Base-by-base conservation (phyloP, 2,329 filamentous ascomycete genomes). In the Emmonsia crescens region DNA sequence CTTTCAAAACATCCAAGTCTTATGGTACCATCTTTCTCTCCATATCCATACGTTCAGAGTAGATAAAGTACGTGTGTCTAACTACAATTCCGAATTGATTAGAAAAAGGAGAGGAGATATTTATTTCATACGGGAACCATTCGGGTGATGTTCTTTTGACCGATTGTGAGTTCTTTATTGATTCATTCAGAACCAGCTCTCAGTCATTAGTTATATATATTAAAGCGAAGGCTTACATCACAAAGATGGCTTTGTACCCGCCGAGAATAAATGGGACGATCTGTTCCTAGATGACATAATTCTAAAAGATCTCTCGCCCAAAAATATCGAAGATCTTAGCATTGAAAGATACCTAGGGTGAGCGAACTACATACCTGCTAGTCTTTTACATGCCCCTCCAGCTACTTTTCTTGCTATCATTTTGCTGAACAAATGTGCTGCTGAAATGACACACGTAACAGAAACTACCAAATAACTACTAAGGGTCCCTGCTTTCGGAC, bases 121-220 rank as follows among this genome's bases (percentile, higher is more conserved):
- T 71, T 61, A 75, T 77, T 67, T 77, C 74, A 29, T 78, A 78
- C 52, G 76, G 76, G 5, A 68, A 70, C 59, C 76, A 78, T 66
- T 69, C 74, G 0, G 78, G 75, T 63, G 76, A 78, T 64, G 73
- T 76, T 49, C 72, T 78, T 12, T 66, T 77, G 36, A 68, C 72
- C 33, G 76, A 78, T 70, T 78, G 76, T 78, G 64, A 68, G 73
- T 62, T 16, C 31, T 24, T 24, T 48, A 49, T 21, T 31, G n/a
- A 62, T 59, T 9, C 31, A 21, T 33, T 29, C 4, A 46, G 12
- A 24, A 16, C 31, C 51, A 21, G 54, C 8, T 36, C 21, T 33
- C 10, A 27, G 48, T 21, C 54, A 19, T 56, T 14, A 24, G 44
- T 55, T n/a, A n/a, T n/a, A 40, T 21, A 21, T n/a, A n/a, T 9